Conservation (phyloP, 2,329 filamentous ascomycete species). For the Cladophialophora bantiana region DNA sequence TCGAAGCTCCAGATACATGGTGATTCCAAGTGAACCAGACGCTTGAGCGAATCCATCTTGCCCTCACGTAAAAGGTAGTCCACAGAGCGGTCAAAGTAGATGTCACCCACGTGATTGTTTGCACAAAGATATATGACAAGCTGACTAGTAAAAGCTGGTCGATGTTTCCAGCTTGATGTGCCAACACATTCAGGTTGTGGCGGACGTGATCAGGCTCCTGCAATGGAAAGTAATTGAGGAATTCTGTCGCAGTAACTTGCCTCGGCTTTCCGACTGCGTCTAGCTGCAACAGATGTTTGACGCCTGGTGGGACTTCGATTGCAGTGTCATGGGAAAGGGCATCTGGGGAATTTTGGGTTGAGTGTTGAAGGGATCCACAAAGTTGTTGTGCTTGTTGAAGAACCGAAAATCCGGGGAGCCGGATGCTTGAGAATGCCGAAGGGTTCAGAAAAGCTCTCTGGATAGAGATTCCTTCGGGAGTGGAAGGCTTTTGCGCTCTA, state of each 20-base stretch:
- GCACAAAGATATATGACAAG: conserved; percentile 9
- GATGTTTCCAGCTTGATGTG: background rate
- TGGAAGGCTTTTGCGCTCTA: background rate
- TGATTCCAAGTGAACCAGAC: background rate
- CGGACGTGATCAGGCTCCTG: background rate
- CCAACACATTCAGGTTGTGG: background rate
- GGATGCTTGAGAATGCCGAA: background rate
- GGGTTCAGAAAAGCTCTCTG: background rate
- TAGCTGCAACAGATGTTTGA: too few species aligned
- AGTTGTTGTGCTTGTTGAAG: background rate
- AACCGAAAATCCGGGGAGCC: background rate
- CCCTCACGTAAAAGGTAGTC: background rate
- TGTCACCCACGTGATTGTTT: conserved; percentile 1
- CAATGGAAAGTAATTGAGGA: background rate
- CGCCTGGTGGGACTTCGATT: too few species aligned
- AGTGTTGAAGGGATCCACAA: too few species aligned
- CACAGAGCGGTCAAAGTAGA: background rate
- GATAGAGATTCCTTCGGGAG: conserved; percentile 5
- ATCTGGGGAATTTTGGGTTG: too few species aligned
- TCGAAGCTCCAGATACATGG: background rate
- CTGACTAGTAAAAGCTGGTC: background rate
- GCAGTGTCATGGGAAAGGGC: too few species aligned
- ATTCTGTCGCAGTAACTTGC: background rate
- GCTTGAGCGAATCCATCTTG: background rate
- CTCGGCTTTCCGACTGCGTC: background rate